phyloP scores from a whole-genome alignment of 176 grass and related monocot genomes.

The Aegilops speltoides region DNA sequence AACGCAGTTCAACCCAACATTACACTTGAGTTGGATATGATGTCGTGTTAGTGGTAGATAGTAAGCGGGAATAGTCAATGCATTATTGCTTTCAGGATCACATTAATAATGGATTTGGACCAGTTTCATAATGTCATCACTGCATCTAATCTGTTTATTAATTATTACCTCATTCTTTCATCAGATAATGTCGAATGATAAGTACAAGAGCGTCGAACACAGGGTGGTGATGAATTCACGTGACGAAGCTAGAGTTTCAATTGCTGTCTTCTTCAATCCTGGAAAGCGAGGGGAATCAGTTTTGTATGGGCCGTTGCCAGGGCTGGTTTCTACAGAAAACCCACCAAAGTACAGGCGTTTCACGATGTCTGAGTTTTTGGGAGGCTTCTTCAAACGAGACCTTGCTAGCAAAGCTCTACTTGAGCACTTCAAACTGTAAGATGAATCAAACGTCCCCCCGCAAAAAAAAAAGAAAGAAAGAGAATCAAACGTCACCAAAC shows the following conservation, averaged over 20 bases:
- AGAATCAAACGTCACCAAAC: background rate
- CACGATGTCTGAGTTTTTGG: conserved; percentile 60
- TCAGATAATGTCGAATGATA: conserved; percentile 78
- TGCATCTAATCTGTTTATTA: background rate
- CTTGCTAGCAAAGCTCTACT: conserved; percentile 54
- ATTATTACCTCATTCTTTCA: background rate
- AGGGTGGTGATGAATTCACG: conserved; percentile 51
- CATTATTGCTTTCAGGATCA: background rate
- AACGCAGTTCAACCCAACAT: too few species aligned
- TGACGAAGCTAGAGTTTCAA: conserved; percentile 65
- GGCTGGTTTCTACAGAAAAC: conserved; percentile 50
- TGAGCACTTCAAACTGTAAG: conserved; percentile 64
- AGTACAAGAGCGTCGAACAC: conserved; percentile 80
- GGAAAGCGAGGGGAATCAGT: conserved; percentile 44
- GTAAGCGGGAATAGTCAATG: too few species aligned
- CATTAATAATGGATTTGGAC: background rate
- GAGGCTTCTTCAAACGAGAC: conserved; percentile 58
- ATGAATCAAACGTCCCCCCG: background rate
- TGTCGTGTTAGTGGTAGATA: too few species aligned
- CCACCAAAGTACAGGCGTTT: conserved; percentile 52
- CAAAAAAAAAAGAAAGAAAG: too few species aligned
- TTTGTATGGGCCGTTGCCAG: conserved; percentile 65
- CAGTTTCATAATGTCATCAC: background rate
- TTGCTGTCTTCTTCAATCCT: conserved; percentile 69
- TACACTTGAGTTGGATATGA: too few species aligned